Conservation (phyloP, 129 eudicot species). For the Flaveria brownii region DNA sequence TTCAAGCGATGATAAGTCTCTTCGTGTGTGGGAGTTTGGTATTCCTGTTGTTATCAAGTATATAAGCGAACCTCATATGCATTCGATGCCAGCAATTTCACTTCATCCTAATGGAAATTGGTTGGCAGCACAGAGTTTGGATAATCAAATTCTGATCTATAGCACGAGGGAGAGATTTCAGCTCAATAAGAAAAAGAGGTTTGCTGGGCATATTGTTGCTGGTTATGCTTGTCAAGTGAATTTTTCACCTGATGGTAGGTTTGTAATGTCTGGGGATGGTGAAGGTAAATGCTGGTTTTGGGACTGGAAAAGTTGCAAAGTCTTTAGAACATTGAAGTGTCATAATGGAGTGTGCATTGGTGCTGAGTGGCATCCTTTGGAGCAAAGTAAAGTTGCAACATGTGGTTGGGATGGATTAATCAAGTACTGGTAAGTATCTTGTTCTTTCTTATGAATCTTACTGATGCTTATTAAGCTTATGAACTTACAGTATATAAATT, state of each 20-base stretch:
- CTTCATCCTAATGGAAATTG: slow-evolving; percentile 91
- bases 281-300: slow-evolving; percentile 98
- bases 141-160: slow-evolving; percentile 88
- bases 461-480: neutral
- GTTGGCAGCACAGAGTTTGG: slow-evolving; percentile 98
- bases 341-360: slow-evolving; percentile 94
- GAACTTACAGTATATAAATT: neutral
- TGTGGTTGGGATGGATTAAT: slow-evolving; percentile 99
- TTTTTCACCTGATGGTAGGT: slow-evolving; percentile 95
- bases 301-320: slow-evolving; percentile 98
- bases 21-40: slow-evolving; percentile 96
- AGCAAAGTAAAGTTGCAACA: slow-evolving; percentile 94
- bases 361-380: slow-evolving; percentile 96
- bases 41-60: slow-evolving; percentile 97
- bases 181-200: slow-evolving; percentile 94
- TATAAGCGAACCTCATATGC: slow-evolving; percentile 99
- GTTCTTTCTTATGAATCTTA: slow-evolving; percentile 9
- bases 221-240: slow-evolving; percentile 99
- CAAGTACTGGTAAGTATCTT: slow-evolving; percentile 74
- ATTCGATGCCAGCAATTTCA: slow-evolving; percentile 92
- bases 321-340: slow-evolving; percentile 77
- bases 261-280: slow-evolving; percentile 98
- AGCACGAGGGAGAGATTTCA: slow-evolving; percentile 93
- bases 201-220: slow-evolving; percentile 87
- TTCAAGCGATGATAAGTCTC: slow-evolving; percentile 91